Evolutionary conservation across 495 filamentous ascomycete genomes (phyloP), one percentile per base, ranked within the genome.

Genomic region (Aspergillus mulundensis): DNA sequence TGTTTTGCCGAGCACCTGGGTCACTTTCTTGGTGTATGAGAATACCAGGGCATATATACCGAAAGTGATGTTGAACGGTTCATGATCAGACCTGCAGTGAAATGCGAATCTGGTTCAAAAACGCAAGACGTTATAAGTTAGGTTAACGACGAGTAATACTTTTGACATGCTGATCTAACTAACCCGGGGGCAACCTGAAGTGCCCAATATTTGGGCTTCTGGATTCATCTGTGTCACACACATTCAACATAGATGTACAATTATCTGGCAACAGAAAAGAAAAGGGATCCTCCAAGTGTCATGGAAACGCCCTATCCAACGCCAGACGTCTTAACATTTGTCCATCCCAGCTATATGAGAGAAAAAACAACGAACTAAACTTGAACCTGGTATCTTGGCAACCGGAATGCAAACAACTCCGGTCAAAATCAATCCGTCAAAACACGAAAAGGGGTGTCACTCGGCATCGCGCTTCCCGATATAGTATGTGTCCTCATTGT

Each of bases 11-110:
- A 90, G 90, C 50, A 97, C 93, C 14, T 96, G 94, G 83, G 89
- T 96, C 40, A 97, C 93, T n/a, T 97, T 98, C 67, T 69, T 98
- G 62, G 91, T 97, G 44, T 97, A 97, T 72, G 94, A 98, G 76
- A 97, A 97, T 72, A 86, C 84, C 52, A 92, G 84, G 73, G 77
- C 56, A n/a, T 65, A 66, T 58, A 19, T 75, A 57, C 58, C 69
- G 0, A 46, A 39, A 28, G 38, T 70, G 8, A 34, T 57, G 11
- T 56, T 56, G 21, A 28, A 42, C 12, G 15, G 11, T 19, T 55
- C 34, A 47, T 32, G 15, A 19, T 32, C 3, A 16, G 12, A 19
- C 16, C 3, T 19, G 40, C 5, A 30, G n/a, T n/a, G n/a, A n/a
- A n/a, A n/a, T n/a, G 32, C 32, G 32, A 36, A 36, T 36, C 12